These are phyloP conservation scores for Trichocladium uniseriatum DNA, from an alignment of 495 filamentous ascomycete species.

Conservation along the genomic window DNA sequence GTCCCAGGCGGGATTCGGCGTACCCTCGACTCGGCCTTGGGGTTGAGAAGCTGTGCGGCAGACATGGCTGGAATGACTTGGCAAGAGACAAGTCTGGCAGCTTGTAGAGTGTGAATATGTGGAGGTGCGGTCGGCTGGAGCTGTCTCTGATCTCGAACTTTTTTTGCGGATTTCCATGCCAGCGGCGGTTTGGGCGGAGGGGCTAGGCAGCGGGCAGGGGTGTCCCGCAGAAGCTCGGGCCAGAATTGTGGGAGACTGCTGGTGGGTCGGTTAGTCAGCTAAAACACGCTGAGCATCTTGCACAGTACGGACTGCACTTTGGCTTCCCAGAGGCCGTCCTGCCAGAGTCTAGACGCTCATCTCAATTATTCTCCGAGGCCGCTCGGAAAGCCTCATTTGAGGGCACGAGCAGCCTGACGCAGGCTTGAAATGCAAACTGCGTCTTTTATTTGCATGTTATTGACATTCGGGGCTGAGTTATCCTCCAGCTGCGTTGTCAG, in stretches of 20 bases:
- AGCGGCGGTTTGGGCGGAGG: slow-evolving; percentile 20
- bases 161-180: slow-evolving; percentile 27
- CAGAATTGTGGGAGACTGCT: neutral
- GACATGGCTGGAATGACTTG: slow-evolving; percentile 48
- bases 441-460: no score
- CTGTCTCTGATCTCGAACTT: slow-evolving; percentile 25
- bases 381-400: no score
- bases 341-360: no score
- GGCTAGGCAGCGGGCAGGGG: slow-evolving; percentile 24
- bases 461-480: no score
- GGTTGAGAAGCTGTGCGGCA: slow-evolving; percentile 93
- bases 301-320: neutral
- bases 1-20: slow-evolving; percentile 17
- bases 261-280: neutral
- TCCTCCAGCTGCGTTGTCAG: no score
- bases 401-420: no score
- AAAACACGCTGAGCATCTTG: no score
- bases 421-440: no score
- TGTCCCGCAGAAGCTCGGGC: slow-evolving; percentile 19
- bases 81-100: slow-evolving; percentile 3
- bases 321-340: no score
- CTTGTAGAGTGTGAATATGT: slow-evolving; percentile 6
- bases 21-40: slow-evolving; percentile 94
- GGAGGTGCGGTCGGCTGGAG: slow-evolving; percentile 17
- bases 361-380: no score